Conservation (phyloP, 768 basidiomycete genomes). For the Panaeolus papilionaceus region DNA sequence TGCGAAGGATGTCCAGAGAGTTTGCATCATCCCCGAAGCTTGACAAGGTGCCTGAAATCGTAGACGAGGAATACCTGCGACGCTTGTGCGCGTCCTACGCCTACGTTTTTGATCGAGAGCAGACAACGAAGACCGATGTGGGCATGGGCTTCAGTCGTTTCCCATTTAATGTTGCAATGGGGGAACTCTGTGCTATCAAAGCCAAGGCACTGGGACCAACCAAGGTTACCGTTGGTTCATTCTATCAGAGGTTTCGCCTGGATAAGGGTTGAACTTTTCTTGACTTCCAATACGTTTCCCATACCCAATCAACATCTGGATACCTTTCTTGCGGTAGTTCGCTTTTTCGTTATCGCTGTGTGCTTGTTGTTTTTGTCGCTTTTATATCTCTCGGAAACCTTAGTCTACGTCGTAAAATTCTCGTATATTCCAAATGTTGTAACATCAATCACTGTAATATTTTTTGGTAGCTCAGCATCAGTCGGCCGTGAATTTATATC, state of each 20-base stretch:
- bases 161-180: slow-evolving; percentile 57
- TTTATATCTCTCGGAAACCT: background rate
- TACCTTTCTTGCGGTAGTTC: background rate
- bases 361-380: background rate
- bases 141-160: slow-evolving; percentile 39
- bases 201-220: slow-evolving; percentile 32
- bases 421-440: background rate
- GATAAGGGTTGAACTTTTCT: background rate
- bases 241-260: slow-evolving; percentile 29
- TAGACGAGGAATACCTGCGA: slow-evolving; percentile 34
- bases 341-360: background rate
- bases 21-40: slow-evolving; percentile 41
- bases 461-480: background rate
- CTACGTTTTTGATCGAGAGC: slow-evolving; percentile 45
- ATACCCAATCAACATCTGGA: background rate
- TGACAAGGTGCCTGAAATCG: slow-evolving; percentile 33
- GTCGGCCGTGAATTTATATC: slow-evolving; percentile 47
- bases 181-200: slow-evolving; percentile 60
- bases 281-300: background rate
- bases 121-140: slow-evolving; percentile 14
- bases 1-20: slow-evolving; percentile 49
- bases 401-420: background rate
- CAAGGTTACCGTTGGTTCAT: slow-evolving; percentile 25
- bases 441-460: background rate
- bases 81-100: slow-evolving; percentile 62